A percentile compares a stretch with the other conserved stretches of the same genome.
These are phyloP conservation scores for Trametes villosa DNA, from an alignment of 768 basidiomycete species.

Conservation along the genomic window DNA sequence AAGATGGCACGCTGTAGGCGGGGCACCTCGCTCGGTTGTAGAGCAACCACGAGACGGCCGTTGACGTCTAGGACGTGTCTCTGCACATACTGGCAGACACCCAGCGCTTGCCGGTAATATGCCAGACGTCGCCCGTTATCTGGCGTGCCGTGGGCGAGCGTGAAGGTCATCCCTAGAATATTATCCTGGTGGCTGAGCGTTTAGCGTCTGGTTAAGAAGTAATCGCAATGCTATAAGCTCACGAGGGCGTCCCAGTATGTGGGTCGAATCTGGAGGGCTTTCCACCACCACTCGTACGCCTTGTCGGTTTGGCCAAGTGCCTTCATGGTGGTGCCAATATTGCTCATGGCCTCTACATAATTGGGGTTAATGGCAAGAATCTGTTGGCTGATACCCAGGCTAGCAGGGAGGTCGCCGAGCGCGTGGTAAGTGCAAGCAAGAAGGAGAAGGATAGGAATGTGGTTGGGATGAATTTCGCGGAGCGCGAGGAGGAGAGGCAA, in stretches of 20 bases:
- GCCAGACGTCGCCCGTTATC: constrained; percentile 9
- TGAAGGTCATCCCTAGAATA: constrained; percentile 38
- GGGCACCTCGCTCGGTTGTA: constrained; percentile 41
- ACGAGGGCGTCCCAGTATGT: constrained; percentile 41
- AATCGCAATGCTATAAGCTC: too few species aligned
- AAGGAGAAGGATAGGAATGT: constrained; percentile 41
- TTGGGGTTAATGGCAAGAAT: constrained; percentile 37
- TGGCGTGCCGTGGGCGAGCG: constrained; percentile 23
- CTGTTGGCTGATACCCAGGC: constrained; percentile 37
- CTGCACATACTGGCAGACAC: constrained; percentile 40
- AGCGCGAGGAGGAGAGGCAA: constrained; percentile 40
- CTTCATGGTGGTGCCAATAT: constrained; percentile 43
- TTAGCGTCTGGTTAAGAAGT: too few species aligned
- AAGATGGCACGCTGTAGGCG: constrained; percentile 51
- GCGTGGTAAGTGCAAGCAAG: constrained; percentile 43
- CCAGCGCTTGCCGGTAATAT: constrained; percentile 37
- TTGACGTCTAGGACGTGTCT: constrained; percentile 30
- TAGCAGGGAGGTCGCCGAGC: constrained; percentile 36
- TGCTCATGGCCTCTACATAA: constrained; percentile 45
- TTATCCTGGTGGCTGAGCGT: constrained; percentile 36
- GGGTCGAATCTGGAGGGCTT: constrained; percentile 39
- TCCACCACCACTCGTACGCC: constrained; percentile 46
- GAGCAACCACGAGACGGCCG: constrained; percentile 26
- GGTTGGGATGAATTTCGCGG: constrained; percentile 36
- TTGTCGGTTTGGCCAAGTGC: constrained; percentile 37